Evolutionary conservation across 192 early-diverging fungal species (phyloP).

Genomic region (Mortierella hygrophila): DNA sequence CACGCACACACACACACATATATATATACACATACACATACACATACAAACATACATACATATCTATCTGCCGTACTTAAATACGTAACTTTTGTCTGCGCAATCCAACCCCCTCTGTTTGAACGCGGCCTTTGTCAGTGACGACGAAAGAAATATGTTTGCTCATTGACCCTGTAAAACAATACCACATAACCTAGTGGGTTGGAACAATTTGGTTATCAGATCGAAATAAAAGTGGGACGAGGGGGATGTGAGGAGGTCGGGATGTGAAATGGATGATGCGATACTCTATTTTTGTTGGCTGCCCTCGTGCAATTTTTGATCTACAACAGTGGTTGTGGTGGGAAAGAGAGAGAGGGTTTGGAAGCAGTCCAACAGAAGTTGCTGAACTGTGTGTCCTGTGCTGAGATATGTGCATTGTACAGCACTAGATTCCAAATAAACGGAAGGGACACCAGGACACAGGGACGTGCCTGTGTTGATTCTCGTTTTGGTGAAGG

Average conservation of each 20-base stretch:
- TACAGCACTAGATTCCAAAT: background rate
- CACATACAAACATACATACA: too few species aligned
- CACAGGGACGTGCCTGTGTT: background rate
- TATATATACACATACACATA: too few species aligned
- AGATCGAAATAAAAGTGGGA: background rate
- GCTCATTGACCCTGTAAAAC: background rate
- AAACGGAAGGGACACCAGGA: background rate
- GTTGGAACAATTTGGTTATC: background rate
- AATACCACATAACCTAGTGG: background rate
- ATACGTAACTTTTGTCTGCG: too few species aligned
- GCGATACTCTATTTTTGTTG: background rate
- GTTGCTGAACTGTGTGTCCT: background rate
- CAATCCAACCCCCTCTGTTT: too few species aligned
- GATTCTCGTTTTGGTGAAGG: background rate
- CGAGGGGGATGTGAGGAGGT: background rate
- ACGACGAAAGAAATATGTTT: too few species aligned
- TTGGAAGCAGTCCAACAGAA: background rate
- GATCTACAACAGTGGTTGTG: background rate
- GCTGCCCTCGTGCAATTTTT: background rate
- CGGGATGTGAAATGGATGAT: background rate
- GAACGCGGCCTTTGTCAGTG: too few species aligned
- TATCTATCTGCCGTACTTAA: too few species aligned
- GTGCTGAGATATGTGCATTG: conserved; percentile 4
- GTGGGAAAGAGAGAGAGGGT: background rate
- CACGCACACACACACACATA: background rate